phyloP scores from a whole-genome alignment of 306 rosid genomes.

The Betula pendula region DNA sequence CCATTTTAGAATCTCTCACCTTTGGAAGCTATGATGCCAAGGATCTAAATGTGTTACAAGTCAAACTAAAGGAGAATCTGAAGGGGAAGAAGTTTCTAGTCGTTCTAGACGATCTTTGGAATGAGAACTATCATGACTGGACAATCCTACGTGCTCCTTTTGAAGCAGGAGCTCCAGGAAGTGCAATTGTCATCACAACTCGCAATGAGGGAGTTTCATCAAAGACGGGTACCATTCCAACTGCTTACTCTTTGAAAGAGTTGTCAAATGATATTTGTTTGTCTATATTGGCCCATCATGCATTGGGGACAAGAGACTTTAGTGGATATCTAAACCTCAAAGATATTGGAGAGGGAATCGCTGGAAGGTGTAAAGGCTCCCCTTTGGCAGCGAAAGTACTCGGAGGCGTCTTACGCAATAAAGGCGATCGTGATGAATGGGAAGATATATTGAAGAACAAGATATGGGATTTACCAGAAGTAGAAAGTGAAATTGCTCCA shows the following conservation, averaged over 20 bases:
- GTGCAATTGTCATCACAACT: slow-evolving; percentile 10
- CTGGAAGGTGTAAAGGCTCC: neutral
- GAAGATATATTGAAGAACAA: neutral
- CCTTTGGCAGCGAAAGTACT: slow-evolving; percentile 12
- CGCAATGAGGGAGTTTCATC: neutral
- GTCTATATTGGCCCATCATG: neutral
- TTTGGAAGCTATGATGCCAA: too few relatives aligned
- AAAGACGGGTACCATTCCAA: neutral
- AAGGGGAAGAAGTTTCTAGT: neutral
- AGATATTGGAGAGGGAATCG: neutral
- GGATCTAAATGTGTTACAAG: neutral
- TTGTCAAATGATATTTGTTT: slow-evolving; percentile 9
- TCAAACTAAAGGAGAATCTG: neutral
- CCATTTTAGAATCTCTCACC: too few relatives aligned
- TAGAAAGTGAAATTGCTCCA: neutral
- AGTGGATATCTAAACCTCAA: neutral
- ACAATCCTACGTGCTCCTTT: neutral
- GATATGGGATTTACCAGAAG: neutral
- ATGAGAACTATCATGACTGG: slow-evolving; percentile 5
- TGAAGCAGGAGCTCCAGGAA: slow-evolving; percentile 10
- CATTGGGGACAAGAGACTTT: slow-evolving; percentile 3
- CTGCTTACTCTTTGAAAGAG: neutral
- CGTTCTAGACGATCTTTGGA: neutral
- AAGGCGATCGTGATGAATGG: neutral
- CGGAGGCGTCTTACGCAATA: neutral